Conservation (phyloP, 2,329 filamentous ascomycete genomes). For the Paecilomyces dactylethromorphus region DNA sequence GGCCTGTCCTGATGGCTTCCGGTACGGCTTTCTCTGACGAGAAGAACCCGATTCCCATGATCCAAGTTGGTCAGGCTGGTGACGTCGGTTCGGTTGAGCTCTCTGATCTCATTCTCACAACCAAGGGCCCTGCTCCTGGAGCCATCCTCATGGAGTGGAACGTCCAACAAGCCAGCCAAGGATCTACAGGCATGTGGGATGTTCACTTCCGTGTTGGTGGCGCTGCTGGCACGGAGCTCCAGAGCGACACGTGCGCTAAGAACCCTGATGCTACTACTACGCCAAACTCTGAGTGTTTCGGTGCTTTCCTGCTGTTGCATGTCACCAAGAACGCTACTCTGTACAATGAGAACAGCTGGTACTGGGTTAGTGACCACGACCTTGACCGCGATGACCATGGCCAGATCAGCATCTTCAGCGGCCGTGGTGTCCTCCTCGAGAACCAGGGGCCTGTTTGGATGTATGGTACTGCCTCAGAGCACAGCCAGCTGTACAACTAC, state of each 20-base stretch:
- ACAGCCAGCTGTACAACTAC: conserved; percentile 67
- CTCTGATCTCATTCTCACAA: conserved; percentile 79
- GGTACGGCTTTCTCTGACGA: conserved; percentile 68
- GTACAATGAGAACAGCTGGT: conserved; percentile 86
- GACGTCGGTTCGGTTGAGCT: conserved; percentile 80
- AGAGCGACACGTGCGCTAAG: conserved; percentile 73
- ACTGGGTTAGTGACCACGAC: conserved; percentile 87
- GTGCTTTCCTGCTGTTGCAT: conserved; percentile 60
- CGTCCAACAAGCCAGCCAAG: conserved; percentile 57
- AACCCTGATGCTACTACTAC: conserved; percentile 57
- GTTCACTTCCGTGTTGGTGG: conserved; percentile 93
- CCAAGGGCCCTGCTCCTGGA: conserved; percentile 73
- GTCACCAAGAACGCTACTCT: conserved; percentile 52
- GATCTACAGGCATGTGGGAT: conserved; percentile 81
- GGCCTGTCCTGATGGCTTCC: conserved; percentile 80
- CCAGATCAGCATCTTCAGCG: conserved; percentile 73
- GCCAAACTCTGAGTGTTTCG: conserved; percentile 63
- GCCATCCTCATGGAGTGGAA: conserved; percentile 93
- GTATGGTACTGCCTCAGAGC: conserved; percentile 64
- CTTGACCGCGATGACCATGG: conserved; percentile 66
- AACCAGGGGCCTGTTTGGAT: conserved; percentile 75
- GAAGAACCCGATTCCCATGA: conserved; percentile 71
- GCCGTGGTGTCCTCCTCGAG: conserved; percentile 76
- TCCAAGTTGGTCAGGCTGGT: conserved; percentile 73
- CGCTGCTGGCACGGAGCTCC: conserved; percentile 73